Evolutionary conservation across 2,329 filamentous ascomycete species (phyloP), one percentile per base, ranked within the genome.

Genomic region (Aspergillus versicolor): DNA sequence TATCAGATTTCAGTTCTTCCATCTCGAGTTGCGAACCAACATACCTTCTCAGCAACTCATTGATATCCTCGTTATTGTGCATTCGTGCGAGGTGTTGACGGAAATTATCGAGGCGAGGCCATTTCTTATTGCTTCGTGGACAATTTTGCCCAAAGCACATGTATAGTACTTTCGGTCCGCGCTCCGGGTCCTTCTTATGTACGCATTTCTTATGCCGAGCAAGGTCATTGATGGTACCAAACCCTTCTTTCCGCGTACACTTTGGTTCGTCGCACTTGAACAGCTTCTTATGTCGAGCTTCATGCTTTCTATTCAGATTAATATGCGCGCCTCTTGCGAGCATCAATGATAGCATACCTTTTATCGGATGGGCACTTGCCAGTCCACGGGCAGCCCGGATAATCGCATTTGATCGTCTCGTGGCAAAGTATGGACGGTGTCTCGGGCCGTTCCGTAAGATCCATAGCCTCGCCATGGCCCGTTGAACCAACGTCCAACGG

Each of bases 41-140:
- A 34, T 74, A 84, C 83, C 66, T 73, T 62, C 71, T 72, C 49
- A 85, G 74, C 6, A 85, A 68, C 1, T 75, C 68, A 0, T 77
- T 67, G 0, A 73, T 63, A 56, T 81, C 70, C 41, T 79, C 73
- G 4, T 79, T 69, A 1, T 68, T 60, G 70, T 96, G 92, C 65
- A 90, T 85, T 11, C 88, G 83, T 49, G 77, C 79, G 45, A 96
- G 80, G 69, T 97, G 92, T 37, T 88, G 85, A 59, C 87, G 87
- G 71, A 96, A 96, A 67, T 97, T 97, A 72, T 97, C 92, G 50
- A 87, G 79, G 21, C 92, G 84, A 1, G 89, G 88, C 90, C 90
- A 96, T 37, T 81, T 76, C 70, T 95, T 96, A 1, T 77, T 77
- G 60, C 79, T 86, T 22, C 78, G 82, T 22, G 75, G 78, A 65